phyloP scores from a whole-genome alignment of 495 filamentous ascomycete species.

The Melanomma pulvis-pyrius region DNA sequence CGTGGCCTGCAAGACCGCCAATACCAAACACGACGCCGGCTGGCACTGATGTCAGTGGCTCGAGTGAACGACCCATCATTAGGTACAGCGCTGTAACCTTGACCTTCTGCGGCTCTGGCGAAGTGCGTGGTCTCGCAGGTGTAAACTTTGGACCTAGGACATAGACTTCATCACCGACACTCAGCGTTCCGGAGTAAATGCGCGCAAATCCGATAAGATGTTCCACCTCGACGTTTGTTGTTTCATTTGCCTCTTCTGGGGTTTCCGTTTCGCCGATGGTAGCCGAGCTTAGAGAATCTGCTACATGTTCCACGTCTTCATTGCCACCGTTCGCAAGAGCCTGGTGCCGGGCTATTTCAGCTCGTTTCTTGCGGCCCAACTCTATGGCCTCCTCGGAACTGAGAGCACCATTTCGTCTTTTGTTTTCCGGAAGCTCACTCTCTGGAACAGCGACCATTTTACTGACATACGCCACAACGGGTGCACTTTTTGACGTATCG shows the following conservation, averaged over 20 bases:
- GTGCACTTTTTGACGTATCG: conserved; percentile 65
- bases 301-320: conserved; percentile 46
- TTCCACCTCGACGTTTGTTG: conserved; percentile 53
- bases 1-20: conserved; percentile 82
- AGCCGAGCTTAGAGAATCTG: conserved; percentile 57
- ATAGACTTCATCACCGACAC: conserved; percentile 87
- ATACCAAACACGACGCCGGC: conserved; percentile 98
- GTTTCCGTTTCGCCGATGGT: conserved; percentile 48
- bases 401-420: conserved; percentile 66
- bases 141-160: conserved; percentile 90
- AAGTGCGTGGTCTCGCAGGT: conserved; percentile 72
- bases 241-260: conserved; percentile 46
- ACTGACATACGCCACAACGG: conserved; percentile 92
- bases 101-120: conserved; percentile 78
- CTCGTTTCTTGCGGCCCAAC: conserved; percentile 81
- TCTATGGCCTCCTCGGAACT: conserved; percentile 89
- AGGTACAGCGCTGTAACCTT: conserved; percentile 89
- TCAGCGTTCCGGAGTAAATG: conserved; percentile 86
- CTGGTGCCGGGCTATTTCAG: conserved; percentile 78
- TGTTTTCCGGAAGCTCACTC: conserved; percentile 83
- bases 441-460: conserved; percentile 97
- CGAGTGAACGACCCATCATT: conserved; percentile 90
- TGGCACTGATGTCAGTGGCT: conserved; percentile 79
- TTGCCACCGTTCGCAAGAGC: conserved; percentile 56
- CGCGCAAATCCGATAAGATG: conserved; percentile 93